Evolutionary conservation across 176 grass and related monocot species (phyloP).

Genomic region (Triticum turgidum): DNA sequence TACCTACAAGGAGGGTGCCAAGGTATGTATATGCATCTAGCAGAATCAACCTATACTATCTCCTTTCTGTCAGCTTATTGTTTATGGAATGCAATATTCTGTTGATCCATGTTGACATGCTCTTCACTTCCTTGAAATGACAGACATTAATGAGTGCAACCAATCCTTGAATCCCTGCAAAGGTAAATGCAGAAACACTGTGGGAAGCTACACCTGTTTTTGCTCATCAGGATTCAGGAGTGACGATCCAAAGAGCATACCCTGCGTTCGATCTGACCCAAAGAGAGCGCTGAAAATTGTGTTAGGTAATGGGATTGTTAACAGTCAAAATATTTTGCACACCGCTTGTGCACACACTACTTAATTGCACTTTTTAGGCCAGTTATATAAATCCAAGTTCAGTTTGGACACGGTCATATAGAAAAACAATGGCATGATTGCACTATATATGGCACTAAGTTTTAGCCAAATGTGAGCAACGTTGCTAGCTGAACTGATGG

Average conservation of each 20-base stretch:
- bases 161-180: not conserved
- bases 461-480: not conserved
- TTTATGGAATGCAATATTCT: not conserved
- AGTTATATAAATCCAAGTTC: too few species aligned
- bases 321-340: not conserved
- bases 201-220: not conserved
- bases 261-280: not conserved
- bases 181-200: not conserved
- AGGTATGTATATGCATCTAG: not conserved
- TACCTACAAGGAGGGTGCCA: not conserved
- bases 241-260: not conserved
- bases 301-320: not conserved
- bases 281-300: too few species aligned
- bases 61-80: not conserved
- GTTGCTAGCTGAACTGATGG: not conserved
- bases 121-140: not conserved
- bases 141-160: conserved; percentile 2
- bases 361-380: too few species aligned
- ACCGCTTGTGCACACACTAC: not conserved
- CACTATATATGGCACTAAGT: too few species aligned
- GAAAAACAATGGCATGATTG: too few species aligned
- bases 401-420: too few species aligned
- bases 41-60: not conserved
- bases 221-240: not conserved
- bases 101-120: not conserved